Conservation (phyloP, 495 filamentous ascomycete genomes). For the Penicillium flavigenum region DNA sequence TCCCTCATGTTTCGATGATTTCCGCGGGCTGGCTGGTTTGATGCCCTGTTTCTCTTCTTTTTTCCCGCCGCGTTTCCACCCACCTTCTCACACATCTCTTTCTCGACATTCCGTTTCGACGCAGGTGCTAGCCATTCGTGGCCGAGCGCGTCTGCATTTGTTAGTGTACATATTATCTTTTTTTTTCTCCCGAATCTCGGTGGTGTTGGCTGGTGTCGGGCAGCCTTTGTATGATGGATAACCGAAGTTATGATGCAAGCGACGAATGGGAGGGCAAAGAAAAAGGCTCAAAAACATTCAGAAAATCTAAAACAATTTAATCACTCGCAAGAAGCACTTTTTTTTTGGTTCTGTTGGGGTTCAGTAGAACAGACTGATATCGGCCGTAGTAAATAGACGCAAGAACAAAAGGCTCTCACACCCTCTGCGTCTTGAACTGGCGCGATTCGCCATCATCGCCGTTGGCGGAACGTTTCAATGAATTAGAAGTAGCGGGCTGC, state of each 20-base stretch:
- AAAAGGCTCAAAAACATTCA: slow-evolving; percentile 31
- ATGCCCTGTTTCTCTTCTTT: slow-evolving; percentile 22
- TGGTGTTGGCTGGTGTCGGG: slow-evolving; percentile 15
- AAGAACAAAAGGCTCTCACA: slow-evolving; percentile 21
- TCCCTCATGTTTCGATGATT: slow-evolving; percentile 30
- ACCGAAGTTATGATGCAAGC: slow-evolving; percentile 45
- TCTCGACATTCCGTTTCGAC: slow-evolving; percentile 19
- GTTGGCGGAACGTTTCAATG: slow-evolving; percentile 32
- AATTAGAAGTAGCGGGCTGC: slow-evolving; percentile 21
- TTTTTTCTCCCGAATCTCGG: slow-evolving; percentile 21
- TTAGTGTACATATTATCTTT: slow-evolving; percentile 48
- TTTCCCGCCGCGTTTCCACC: slow-evolving; percentile 19
- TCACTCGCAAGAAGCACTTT: slow-evolving; percentile 30
- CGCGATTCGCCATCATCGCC: slow-evolving; percentile 34
- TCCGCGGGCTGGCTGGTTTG: slow-evolving; percentile 19
- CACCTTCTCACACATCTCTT: slow-evolving; percentile 20
- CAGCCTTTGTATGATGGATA: slow-evolving; percentile 39
- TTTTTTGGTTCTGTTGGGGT: slow-evolving; percentile 16
- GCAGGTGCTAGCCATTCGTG: slow-evolving; percentile 29
- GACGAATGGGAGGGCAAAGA: slow-evolving; percentile 35
- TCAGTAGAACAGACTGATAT: slow-evolving; percentile 9
- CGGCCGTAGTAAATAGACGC: not conserved
- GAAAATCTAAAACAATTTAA: slow-evolving; percentile 38
- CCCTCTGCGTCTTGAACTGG: slow-evolving; percentile 40
- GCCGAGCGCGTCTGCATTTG: slow-evolving; percentile 30